phyloP scores from a whole-genome alignment of 2,329 filamentous ascomycete species.

The Botrytis squamosa region DNA sequence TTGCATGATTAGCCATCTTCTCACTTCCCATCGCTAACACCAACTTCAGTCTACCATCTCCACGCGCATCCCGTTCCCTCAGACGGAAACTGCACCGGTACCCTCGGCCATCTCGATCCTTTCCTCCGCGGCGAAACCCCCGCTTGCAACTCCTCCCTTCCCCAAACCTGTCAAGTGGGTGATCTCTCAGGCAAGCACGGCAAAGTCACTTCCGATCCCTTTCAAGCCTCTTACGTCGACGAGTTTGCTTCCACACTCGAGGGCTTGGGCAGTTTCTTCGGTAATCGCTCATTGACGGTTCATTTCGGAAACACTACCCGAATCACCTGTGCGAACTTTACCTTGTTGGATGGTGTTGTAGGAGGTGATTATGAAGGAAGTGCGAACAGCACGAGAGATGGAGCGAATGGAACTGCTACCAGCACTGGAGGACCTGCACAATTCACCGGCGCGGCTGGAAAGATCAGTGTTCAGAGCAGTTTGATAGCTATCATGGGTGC shows the following conservation, averaged over 20 bases:
- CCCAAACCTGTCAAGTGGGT: conserved; percentile 70
- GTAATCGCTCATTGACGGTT: conserved; percentile 62
- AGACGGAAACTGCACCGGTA: conserved; percentile 69
- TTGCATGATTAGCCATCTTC: not conserved
- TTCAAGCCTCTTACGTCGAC: conserved; percentile 53
- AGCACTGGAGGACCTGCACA: not conserved
- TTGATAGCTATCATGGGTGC: not conserved
- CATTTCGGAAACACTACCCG: conserved; percentile 64
- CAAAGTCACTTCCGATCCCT: conserved; percentile 53
- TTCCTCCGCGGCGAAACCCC: conserved; percentile 57
- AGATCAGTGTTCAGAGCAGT: not conserved
- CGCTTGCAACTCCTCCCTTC: conserved; percentile 56
- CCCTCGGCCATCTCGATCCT: conserved; percentile 70
- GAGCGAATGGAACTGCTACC: conserved; percentile 9
- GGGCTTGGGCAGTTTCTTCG: conserved; percentile 57
- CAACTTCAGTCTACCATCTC: conserved; percentile 64
- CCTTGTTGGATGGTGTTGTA: conserved; percentile 3
- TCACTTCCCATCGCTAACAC: conserved; percentile 20
- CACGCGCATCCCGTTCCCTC: conserved; percentile 63
- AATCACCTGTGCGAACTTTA: conserved; percentile 64
- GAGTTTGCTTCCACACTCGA: conserved; percentile 54
- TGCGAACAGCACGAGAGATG: not conserved
- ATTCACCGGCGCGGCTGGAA: conserved; percentile 16
- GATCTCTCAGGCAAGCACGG: conserved; percentile 76
- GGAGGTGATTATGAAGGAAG: not conserved